Base-by-base conservation (phyloP, 176 grass and related monocot species). In the Stipa capillata region DNA sequence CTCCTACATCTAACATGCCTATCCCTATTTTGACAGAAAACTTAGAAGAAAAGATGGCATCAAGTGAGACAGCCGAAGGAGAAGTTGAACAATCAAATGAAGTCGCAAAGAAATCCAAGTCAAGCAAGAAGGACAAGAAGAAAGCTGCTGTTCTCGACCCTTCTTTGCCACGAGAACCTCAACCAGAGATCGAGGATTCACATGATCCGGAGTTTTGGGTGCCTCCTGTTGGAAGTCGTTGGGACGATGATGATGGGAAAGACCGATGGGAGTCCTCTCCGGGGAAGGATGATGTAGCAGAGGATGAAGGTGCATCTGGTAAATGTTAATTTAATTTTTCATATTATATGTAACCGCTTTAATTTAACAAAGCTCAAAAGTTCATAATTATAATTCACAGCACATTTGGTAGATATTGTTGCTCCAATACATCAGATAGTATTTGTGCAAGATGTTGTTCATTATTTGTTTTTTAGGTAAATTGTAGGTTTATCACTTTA, bases 181-280 rank as follows among this genome's bases (percentile, higher is more conserved):
- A 91, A 75, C 74, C 73, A 32, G 85, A 86, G 36, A 77, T 73
- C 1, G 82, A 70, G 40, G 84, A 90, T 69, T 80, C 83, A 20
- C 80, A 89, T 80, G 85, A 91, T 70, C 65, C 87, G 27, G 85
- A 94, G 14, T 98, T 98, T 54, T 98, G 92, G 95, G 77, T 61
- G 35, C 95, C 95, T 83, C 81, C 85, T 65, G 72, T 89, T 77
- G 95, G 92, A 69, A 70, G 77, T 81, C 90, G 90, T 58, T 94
- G 89, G 95, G 95, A 92, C 21, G 85, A 90, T 74, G 95, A 92
- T 85, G 87, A 98, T 39, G 95, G 92, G 43, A 91, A 79, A 58
- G 72, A 88, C 77, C 49, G 87, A 56, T 92, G 95, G 95, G 80
- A 91, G 51, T 83, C 87, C 68, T 75, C 69, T 69, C 28, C 64